Conservation (phyloP, 2,329 filamentous ascomycete genomes). For the Fusarium sambucinum region DNA sequence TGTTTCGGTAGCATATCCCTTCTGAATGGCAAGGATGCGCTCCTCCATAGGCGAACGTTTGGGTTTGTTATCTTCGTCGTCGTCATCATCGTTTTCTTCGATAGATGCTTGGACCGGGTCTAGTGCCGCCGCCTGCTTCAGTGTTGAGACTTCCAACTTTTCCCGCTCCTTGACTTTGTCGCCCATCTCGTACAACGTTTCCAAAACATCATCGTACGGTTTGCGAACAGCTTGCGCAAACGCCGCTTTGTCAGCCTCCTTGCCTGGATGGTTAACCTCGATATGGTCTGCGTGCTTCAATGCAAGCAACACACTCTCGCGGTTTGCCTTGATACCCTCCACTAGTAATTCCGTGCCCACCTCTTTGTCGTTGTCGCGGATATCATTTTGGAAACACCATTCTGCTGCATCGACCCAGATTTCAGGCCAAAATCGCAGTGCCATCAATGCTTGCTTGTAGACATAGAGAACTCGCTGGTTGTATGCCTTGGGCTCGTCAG, state of each 20-base stretch:
- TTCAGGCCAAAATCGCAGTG: slow-evolving; percentile 92
- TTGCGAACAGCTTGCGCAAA: slow-evolving; percentile 84
- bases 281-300: slow-evolving; percentile 91
- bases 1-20: slow-evolving; percentile 78
- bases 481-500: slow-evolving; percentile 81
- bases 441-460: slow-evolving; percentile 94
- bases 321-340: slow-evolving; percentile 88
- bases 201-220: slow-evolving; percentile 84
- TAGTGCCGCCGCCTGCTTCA: slow-evolving; percentile 65
- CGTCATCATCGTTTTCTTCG: slow-evolving; percentile 64
- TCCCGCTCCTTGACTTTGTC: slow-evolving; percentile 77
- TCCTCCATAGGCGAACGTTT: slow-evolving; percentile 72
- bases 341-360: slow-evolving; percentile 80
- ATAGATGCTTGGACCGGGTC: slow-evolving; percentile 55
- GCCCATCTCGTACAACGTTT: slow-evolving; percentile 88
- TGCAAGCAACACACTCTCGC: slow-evolving; percentile 90
- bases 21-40: slow-evolving; percentile 70
- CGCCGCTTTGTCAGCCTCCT: slow-evolving; percentile 81
- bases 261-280: slow-evolving; percentile 80
- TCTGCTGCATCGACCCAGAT: slow-evolving; percentile 96
- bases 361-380: slow-evolving; percentile 70
- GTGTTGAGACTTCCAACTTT: slow-evolving; percentile 66
- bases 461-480: slow-evolving; percentile 86
- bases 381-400: slow-evolving; percentile 86
- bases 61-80: slow-evolving; percentile 56